Evolutionary conservation across 768 basidiomycete genomes (phyloP).

Genomic region (Albatrellus ellisii): DNA sequence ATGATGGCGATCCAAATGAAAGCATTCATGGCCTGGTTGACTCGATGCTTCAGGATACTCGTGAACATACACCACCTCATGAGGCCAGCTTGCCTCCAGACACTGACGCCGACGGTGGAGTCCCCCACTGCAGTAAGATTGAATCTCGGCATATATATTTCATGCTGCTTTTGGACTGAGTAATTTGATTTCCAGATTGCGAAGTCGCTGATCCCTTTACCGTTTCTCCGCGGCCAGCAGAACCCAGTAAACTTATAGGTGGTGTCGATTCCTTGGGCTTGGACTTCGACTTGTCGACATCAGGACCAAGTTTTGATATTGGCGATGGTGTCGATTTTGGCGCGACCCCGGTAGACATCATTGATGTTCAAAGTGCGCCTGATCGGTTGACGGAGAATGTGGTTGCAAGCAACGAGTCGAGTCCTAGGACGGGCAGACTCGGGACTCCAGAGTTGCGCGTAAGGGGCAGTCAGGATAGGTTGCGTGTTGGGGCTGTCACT

Average conservation of each 20-base stretch:
- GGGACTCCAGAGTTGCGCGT: conserved; percentile 12
- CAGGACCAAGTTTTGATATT: conserved; percentile 4
- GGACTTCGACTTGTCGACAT: conserved; percentile 12
- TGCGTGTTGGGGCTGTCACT: conserved; percentile 20
- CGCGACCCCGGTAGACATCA: conserved; percentile 16
- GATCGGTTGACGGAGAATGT: conserved; percentile 27
- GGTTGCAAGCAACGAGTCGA: conserved; percentile 11
- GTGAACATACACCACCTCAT: conserved; percentile 28
- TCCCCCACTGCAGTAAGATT: too few relatives aligned
- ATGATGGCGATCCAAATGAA: conserved; percentile 25
- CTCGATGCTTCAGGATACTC: conserved; percentile 42
- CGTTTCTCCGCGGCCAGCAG: too few relatives aligned
- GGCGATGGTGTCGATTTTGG: conserved; percentile 4
- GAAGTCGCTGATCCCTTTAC: too few relatives aligned
- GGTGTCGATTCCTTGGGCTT: too few relatives aligned
- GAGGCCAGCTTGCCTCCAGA: conserved; percentile 31
- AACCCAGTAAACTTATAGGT: too few relatives aligned
- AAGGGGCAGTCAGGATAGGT: conserved; percentile 11
- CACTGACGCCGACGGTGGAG: conserved; percentile 48
- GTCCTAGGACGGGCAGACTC: too few relatives aligned
- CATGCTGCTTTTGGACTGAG: too few relatives aligned
- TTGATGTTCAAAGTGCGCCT: conserved; percentile 26
- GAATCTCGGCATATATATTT: too few relatives aligned
- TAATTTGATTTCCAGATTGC: too few relatives aligned
- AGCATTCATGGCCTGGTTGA: conserved; percentile 65